These are phyloP conservation scores for Urostyla sp. DNA, from an alignment of 73 alveolate genomes.

Conservation along the genomic window DNA sequence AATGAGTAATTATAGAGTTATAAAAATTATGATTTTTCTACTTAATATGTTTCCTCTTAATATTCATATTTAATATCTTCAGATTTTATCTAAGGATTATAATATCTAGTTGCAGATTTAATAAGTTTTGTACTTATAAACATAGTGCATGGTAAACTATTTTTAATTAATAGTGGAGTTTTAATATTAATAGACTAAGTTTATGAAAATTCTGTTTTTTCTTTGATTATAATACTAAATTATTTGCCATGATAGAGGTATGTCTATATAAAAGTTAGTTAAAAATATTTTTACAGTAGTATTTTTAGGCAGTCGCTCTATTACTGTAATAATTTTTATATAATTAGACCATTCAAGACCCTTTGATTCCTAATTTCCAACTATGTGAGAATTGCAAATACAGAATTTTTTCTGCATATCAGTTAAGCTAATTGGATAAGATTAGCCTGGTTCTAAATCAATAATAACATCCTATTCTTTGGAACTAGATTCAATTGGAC, in stretches of 20 bases:
- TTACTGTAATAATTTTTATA: slow-evolving; percentile 26
- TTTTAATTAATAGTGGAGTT: slow-evolving; percentile 52
- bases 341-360: slow-evolving; percentile 47
- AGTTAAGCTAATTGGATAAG: slow-evolving; percentile 43
- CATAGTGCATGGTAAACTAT: slow-evolving; percentile 55
- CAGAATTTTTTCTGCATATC: slow-evolving; percentile 31
- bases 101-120: too few species aligned
- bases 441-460: slow-evolving; percentile 39
- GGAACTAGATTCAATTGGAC: too few species aligned
- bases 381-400: background rate
- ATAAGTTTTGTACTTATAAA: background rate
- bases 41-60: background rate
- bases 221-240: slow-evolving; percentile 38
- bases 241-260: slow-evolving; percentile 50
- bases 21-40: slow-evolving; percentile 30
- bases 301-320: slow-evolving; percentile 26
- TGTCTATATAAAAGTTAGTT: background rate
- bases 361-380: too few species aligned
- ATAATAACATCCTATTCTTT: too few species aligned
- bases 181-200: slow-evolving; percentile 30
- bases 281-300: background rate
- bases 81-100: too few species aligned
- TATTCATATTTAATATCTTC: slow-evolving; percentile 1
- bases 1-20: slow-evolving; percentile 29
- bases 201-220: slow-evolving; percentile 38